A percentile compares a stretch with the other conserved stretches of the same genome.
Conservation (phyloP, 495 filamentous ascomycete species). For the Aspergillus asperescens region DNA sequence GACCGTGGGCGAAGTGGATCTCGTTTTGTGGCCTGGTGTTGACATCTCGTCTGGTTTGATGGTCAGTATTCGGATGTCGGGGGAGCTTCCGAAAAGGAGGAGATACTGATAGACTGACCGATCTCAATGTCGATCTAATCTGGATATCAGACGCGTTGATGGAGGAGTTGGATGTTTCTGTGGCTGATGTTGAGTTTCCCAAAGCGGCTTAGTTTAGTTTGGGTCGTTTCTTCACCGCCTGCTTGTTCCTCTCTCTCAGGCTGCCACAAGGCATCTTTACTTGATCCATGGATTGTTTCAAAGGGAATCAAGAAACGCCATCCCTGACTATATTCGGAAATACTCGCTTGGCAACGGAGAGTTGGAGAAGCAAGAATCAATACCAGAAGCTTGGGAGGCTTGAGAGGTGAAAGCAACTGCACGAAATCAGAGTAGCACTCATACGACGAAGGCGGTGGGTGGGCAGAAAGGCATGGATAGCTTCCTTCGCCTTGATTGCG, state of each 20-base stretch:
- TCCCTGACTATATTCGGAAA: too few species aligned
- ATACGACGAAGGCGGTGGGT: too few species aligned
- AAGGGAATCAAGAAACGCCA: not conserved
- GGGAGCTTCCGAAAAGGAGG: too few species aligned
- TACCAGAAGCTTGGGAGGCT: too few species aligned
- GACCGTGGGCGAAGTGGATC: constrained; percentile 32
- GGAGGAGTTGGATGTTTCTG: constrained; percentile 2
- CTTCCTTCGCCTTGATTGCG: too few species aligned
- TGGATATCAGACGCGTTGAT: not conserved
- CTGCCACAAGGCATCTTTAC: too few species aligned
- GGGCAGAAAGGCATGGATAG: too few species aligned
- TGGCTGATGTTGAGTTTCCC: constrained; percentile 3
- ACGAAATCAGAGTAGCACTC: too few species aligned
- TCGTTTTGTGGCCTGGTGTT: constrained; percentile 14
- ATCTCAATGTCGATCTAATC: not conserved
- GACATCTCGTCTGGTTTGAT: constrained; percentile 14
- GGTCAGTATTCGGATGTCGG: not conserved
- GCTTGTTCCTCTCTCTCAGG: not conserved
- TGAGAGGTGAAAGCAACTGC: too few species aligned
- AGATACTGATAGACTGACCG: not conserved
- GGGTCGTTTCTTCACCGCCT: not conserved
- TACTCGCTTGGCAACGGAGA: too few species aligned
- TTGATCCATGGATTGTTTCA: too few species aligned
- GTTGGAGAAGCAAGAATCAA: too few species aligned
- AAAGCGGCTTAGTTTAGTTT: not conserved